Evolutionary conservation across 352 stramenopile genomes (phyloP).

Genomic region (Phytophthora citricola): DNA sequence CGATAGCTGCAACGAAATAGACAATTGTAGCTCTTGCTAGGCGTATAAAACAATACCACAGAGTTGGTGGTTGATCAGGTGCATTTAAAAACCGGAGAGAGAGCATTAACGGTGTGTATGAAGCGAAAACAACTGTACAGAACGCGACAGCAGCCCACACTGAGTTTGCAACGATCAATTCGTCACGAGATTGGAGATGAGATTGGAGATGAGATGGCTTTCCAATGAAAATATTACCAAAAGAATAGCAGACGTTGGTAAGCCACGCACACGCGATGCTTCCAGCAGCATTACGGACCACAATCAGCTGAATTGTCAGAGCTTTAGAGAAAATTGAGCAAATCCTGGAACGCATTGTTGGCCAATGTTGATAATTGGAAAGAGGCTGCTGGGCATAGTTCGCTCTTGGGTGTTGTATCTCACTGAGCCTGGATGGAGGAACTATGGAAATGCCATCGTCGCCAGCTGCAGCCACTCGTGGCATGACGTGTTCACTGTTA

Average conservation of each 20-base stretch:
- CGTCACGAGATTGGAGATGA: constrained; percentile 1
- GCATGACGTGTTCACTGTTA: too few species aligned
- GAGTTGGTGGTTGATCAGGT: background rate
- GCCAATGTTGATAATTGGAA: too few species aligned
- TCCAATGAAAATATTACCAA: constrained; percentile 12
- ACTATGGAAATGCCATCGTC: too few species aligned
- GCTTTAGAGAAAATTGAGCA: too few species aligned
- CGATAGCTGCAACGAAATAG: constrained; percentile 11
- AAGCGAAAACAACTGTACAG: constrained; percentile 8
- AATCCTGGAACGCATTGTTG: too few species aligned
- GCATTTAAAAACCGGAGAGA: constrained; percentile 10
- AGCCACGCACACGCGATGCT: constrained; percentile 21
- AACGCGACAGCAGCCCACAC: constrained; percentile 7
- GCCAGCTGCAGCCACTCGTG: too few species aligned
- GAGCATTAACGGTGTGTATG: constrained; percentile 8
- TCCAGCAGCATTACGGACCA: constrained; percentile 12
- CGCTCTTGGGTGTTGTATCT: too few species aligned
- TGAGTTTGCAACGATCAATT: constrained; percentile 18
- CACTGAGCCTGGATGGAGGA: too few species aligned
- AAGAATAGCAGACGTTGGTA: constrained; percentile 9
- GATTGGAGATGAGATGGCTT: constrained; percentile 7
- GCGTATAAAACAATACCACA: constrained; percentile 13
- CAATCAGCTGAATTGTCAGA: background rate
- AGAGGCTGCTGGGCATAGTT: too few species aligned
- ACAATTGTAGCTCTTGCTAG: background rate